phyloP scores from a whole-genome alignment of 208 protist genomes.

The Trypanosomatidae sp. region DNA sequence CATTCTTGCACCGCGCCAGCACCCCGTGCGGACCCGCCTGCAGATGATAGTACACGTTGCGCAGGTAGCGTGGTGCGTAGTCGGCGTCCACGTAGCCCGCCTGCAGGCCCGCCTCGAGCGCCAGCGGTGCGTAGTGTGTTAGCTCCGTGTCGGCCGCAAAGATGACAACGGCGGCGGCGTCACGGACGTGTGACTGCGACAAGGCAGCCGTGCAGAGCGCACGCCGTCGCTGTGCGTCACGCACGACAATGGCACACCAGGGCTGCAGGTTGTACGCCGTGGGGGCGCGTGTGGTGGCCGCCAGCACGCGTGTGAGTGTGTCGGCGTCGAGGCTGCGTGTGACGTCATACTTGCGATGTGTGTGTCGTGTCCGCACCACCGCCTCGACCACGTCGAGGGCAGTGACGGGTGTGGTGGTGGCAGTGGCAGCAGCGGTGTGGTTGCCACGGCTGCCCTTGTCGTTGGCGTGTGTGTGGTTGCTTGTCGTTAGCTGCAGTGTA shows the following conservation, averaged over 20 bases:
- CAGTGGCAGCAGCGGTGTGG: too few species aligned
- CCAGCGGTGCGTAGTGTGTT: constrained; percentile 40
- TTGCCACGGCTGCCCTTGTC: too few species aligned
- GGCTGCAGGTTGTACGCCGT: constrained; percentile 78
- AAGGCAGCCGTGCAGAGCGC: constrained; percentile 39
- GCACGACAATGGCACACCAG: constrained; percentile 77
- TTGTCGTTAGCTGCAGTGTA: too few species aligned
- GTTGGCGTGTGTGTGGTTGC: too few species aligned
- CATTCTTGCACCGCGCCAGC: constrained; percentile 35
- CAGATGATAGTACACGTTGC: constrained; percentile 60
- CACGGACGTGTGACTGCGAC: constrained; percentile 46
- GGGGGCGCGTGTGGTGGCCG: constrained; percentile 34
- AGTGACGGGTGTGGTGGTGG: too few species aligned
- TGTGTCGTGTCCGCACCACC: constrained; percentile 21
- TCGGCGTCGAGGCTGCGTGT: constrained; percentile 14
- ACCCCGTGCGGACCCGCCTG: constrained; percentile 37
- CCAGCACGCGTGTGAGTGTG: constrained; percentile 29
- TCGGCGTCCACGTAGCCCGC: constrained; percentile 10
- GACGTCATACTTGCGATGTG: constrained; percentile 43
- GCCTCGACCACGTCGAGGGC: constrained; percentile 9
- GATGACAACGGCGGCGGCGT: constrained; percentile 53
- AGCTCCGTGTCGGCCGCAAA: constrained; percentile 64
- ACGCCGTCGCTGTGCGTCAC: constrained; percentile 13
- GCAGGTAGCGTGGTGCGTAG: constrained; percentile 29
- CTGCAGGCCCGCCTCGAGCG: constrained; percentile 46